These are phyloP conservation scores for Fusarium mexicanum DNA, from an alignment of 2,329 filamentous ascomycete genomes.

Conservation along the genomic window DNA sequence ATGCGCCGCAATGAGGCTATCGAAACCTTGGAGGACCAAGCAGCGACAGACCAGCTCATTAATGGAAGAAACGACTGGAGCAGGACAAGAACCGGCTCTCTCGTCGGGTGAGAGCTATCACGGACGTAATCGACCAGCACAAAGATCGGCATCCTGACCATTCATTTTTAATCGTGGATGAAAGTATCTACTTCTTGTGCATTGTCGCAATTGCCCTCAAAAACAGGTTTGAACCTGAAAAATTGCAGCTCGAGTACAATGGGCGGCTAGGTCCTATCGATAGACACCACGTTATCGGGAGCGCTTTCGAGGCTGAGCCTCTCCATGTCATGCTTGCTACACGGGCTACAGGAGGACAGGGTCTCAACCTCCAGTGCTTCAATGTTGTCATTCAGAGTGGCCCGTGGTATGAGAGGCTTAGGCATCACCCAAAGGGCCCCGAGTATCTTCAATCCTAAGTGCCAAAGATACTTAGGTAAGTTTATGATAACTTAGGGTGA, in stretches of 20 bases:
- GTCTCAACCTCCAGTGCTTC: neutral
- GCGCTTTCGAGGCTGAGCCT: neutral
- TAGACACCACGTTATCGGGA: neutral
- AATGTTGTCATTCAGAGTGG: neutral
- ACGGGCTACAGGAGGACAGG: neutral
- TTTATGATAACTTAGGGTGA: neutral
- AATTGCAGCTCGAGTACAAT: neutral
- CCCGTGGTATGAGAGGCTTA: neutral
- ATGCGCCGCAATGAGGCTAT: neutral
- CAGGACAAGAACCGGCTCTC: neutral
- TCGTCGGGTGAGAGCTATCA: neutral
- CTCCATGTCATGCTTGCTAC: neutral
- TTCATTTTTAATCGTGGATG: neutral
- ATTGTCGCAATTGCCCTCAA: neutral
- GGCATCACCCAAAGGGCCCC: rapidly evolving
- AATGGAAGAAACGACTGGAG: neutral
- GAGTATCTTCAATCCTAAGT: neutral
- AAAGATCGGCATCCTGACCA: neutral
- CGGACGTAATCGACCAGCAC: neutral
- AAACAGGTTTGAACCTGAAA: neutral
- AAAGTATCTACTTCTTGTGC: neutral
- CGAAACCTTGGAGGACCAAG: neutral
- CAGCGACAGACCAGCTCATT: neutral
- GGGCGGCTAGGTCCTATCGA: neutral
- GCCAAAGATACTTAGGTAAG: neutral